These are phyloP conservation scores for Phytophthora palmivora DNA, from an alignment of 352 stramenopile genomes.

Conservation along the genomic window DNA sequence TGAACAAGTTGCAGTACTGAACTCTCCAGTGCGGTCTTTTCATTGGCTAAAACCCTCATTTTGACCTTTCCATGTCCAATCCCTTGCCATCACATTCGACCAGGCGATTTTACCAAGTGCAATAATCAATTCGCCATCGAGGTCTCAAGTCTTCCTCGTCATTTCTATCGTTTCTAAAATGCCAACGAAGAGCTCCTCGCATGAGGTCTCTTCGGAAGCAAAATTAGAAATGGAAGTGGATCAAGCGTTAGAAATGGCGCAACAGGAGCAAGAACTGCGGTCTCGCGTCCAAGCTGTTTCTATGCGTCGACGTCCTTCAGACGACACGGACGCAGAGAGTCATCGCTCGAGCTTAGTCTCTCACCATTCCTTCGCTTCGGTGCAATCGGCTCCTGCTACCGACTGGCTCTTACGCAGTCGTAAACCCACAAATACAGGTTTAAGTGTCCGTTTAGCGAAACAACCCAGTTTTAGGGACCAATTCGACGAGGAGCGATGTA, in stretches of 20 bases:
- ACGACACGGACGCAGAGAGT: conserved; percentile 35
- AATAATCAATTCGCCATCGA: no score
- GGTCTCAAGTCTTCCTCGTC: background rate
- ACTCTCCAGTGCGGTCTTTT: no score
- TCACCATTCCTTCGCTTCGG: conserved; percentile 46
- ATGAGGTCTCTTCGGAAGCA: background rate
- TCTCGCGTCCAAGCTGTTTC: conserved; percentile 61
- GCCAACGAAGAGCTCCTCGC: conserved; percentile 10
- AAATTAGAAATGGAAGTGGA: conserved; percentile 24
- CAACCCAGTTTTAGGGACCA: conserved; percentile 52
- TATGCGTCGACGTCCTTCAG: conserved; percentile 48
- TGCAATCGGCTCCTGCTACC: conserved; percentile 22
- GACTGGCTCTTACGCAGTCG: conserved; percentile 33
- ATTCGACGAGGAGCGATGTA: conserved; percentile 64
- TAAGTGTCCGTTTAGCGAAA: conserved; percentile 37
- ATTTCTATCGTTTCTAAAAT: conserved; percentile 7
- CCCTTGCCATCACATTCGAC: no score
- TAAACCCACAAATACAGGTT: conserved; percentile 6
- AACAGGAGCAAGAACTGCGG: conserved; percentile 40
- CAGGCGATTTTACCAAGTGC: no score
- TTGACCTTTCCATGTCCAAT: no score
- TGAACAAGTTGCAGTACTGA: no score
- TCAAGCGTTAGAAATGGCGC: conserved; percentile 16
- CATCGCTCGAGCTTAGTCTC: conserved; percentile 50
- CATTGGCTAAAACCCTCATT: no score